A percentile compares a stretch with the other conserved stretches of the same genome.
phyloP scores from a whole-genome alignment of 495 filamentous ascomycete species.

The Aspergillus conjunctus region DNA sequence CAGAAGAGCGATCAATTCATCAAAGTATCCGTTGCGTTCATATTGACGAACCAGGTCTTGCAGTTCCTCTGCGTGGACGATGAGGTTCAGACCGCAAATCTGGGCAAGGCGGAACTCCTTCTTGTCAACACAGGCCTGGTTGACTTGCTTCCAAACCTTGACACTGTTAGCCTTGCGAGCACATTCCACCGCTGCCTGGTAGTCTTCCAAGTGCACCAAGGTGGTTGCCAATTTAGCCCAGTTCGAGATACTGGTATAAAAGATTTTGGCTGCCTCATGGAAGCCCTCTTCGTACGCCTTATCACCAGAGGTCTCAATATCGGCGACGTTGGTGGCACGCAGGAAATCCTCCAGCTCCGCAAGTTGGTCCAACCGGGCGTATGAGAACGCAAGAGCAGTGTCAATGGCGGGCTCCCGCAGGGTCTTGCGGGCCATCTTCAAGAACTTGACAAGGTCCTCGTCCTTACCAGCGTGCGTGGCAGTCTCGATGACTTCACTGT shows the following conservation, averaged over 20 bases:
- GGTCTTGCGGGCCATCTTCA: constrained; percentile 96
- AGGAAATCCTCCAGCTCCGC: constrained; percentile 96
- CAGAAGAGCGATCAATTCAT: constrained; percentile 91
- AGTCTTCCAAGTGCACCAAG: constrained; percentile 91
- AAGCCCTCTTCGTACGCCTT: constrained; percentile 95
- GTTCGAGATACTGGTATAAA: constrained; percentile 97
- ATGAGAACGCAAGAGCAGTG: constrained; percentile 90
- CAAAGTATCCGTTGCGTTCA: constrained; percentile 96
- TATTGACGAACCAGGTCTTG: constrained; percentile 94
- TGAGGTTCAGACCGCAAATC: constrained; percentile 98
- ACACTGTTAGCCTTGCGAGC: constrained; percentile 99
- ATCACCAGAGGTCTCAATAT: constrained; percentile 94
- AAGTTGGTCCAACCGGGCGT: constrained; percentile 87
- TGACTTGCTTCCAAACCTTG: constrained; percentile 99
- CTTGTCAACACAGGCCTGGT: constrained; percentile 94
- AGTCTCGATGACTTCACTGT: constrained; percentile 93
- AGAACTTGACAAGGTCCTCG: constrained; percentile 94
- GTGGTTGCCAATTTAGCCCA: constrained; percentile 99
- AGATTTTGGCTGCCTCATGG: constrained; percentile 97
- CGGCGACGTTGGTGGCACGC: constrained; percentile 89
- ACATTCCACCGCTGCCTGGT: constrained; percentile 97
- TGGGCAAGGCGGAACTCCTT: constrained; percentile 99
- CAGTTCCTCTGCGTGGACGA: constrained; percentile 96
- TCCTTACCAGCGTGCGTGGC: constrained; percentile 96
- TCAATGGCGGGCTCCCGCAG: constrained; percentile 93